These are phyloP conservation scores for Hemileccinum impolitum DNA, from an alignment of 768 basidiomycete species.

Conservation along the genomic window DNA sequence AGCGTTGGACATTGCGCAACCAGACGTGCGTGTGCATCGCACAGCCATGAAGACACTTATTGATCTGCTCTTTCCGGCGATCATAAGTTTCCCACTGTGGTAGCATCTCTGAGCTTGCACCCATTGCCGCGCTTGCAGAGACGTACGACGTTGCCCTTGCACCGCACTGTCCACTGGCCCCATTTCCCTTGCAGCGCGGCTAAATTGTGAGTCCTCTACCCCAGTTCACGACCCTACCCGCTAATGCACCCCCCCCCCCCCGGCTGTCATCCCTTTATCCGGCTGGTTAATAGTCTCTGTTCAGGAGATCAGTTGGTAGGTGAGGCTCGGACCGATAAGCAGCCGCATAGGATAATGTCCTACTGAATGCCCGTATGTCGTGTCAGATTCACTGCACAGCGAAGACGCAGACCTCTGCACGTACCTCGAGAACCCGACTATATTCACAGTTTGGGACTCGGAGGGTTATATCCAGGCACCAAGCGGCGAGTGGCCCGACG, in stretches of 20 bases:
- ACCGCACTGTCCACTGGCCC: conserved; percentile 71
- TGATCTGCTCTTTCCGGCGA: neutral
- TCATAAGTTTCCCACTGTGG: conserved; percentile 56
- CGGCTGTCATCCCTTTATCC: neutral
- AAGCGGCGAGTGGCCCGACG: conserved; percentile 27
- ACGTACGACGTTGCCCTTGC: conserved; percentile 71
- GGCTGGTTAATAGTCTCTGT: conserved; percentile 41
- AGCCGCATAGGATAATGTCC: too few relatives aligned
- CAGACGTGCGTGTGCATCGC: conserved; percentile 45
- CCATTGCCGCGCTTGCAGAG: conserved; percentile 57
- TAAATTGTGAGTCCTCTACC: conserved; percentile 47
- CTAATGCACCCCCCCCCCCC: neutral
- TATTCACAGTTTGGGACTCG: conserved; percentile 52
- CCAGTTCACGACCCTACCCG: neutral
- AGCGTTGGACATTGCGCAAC: conserved; percentile 66
- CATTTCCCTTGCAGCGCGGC: conserved; percentile 62
- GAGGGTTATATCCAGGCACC: conserved; percentile 49
- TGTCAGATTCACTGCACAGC: conserved; percentile 59
- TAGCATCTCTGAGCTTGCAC: conserved; percentile 56
- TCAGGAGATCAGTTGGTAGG: conserved; percentile 67
- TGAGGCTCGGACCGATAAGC: conserved; percentile 11
- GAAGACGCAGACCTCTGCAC: conserved; percentile 58
- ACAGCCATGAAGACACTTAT: neutral
- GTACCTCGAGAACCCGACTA: conserved; percentile 48
- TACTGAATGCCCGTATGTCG: neutral